Percentiles rank a stretch among this genome's conserved stretches.
These are phyloP conservation scores for Halophytophthora polymorphica DNA, from an alignment of 352 stramenopile genomes.

Conservation along the genomic window DNA sequence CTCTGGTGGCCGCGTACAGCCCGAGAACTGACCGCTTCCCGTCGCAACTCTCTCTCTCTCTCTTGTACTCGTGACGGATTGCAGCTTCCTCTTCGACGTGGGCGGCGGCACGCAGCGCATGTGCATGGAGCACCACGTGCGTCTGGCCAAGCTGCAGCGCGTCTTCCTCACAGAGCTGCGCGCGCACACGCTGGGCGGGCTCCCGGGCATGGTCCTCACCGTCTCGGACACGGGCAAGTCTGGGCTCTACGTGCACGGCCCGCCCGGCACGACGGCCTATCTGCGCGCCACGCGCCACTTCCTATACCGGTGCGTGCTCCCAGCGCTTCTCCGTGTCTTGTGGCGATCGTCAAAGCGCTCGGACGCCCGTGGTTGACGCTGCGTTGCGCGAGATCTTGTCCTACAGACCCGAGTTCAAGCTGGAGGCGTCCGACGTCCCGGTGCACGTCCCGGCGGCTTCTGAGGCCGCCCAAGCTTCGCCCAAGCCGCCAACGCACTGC, in stretches of 20 bases:
- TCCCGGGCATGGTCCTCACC: slow-evolving; percentile 88
- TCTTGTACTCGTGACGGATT: neutral
- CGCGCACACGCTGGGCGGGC: slow-evolving; percentile 71
- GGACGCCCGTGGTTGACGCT: neutral
- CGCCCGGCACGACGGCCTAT: slow-evolving; percentile 59
- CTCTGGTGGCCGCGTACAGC: neutral
- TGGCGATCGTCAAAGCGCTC: no score
- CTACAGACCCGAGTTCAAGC: slow-evolving; percentile 42
- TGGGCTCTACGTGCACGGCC: slow-evolving; percentile 68
- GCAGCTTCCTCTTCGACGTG: slow-evolving; percentile 89
- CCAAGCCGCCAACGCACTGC: slow-evolving; percentile 16
- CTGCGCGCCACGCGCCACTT: slow-evolving; percentile 85
- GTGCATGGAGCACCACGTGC: slow-evolving; percentile 91
- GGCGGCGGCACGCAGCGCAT: slow-evolving; percentile 87
- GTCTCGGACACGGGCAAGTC: slow-evolving; percentile 86
- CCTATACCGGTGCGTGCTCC: slow-evolving; percentile 37
- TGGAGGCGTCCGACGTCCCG: slow-evolving; percentile 41
- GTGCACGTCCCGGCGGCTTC: neutral
- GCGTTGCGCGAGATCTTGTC: neutral
- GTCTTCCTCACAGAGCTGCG: slow-evolving; percentile 86
- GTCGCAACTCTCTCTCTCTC: neutral
- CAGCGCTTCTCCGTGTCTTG: neutral
- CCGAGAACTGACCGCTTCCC: slow-evolving; percentile 8
- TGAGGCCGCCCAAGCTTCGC: neutral
- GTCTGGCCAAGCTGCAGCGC: slow-evolving; percentile 75